Conservation (phyloP, 2,329 filamentous ascomycete species). For the Fusarium austroafricanum region DNA sequence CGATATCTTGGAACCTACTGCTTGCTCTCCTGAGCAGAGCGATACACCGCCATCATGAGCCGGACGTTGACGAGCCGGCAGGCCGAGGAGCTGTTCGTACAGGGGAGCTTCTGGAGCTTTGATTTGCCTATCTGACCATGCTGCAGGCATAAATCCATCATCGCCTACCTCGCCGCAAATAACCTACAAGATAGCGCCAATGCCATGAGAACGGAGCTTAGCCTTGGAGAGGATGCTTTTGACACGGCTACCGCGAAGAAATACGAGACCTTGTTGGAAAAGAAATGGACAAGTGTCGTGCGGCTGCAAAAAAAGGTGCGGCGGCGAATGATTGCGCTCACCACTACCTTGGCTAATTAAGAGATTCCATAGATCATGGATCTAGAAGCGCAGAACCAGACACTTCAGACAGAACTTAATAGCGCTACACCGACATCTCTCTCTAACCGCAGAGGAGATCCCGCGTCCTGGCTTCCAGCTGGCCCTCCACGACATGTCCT, state of each 20-base stretch:
- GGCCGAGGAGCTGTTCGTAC: conserved; percentile 86
- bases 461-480: conserved; percentile 86
- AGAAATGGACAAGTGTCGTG: conserved; percentile 98
- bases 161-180: conserved; percentile 84
- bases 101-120: conserved; percentile 30
- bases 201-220: conserved; percentile 73
- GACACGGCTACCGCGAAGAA: conserved; percentile 88
- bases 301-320: conserved; percentile 92
- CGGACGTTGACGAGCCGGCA: conserved; percentile 62
- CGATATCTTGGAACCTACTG: conserved; percentile 3
- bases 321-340: conserved; percentile 5
- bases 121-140: conserved; percentile 31
- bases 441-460: conserved; percentile 74
- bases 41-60: conserved; percentile 37
- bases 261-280: conserved; percentile 93
- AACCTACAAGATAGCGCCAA: conserved; percentile 75
- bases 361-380: conserved; percentile 80
- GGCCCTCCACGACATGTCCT: conserved; percentile 84
- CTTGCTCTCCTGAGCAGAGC: conserved; percentile 35
- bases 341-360: conserved; percentile 8
- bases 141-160: conserved; percentile 87
- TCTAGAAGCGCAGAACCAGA: conserved; percentile 78
- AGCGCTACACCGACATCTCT: conserved; percentile 81
- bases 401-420: conserved; percentile 85
- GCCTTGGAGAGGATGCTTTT: conserved; percentile 75